Evolutionary conservation across 768 basidiomycete genomes (phyloP), one percentile per base, ranked within the genome.

Genomic region (Amanita jacksonii): DNA sequence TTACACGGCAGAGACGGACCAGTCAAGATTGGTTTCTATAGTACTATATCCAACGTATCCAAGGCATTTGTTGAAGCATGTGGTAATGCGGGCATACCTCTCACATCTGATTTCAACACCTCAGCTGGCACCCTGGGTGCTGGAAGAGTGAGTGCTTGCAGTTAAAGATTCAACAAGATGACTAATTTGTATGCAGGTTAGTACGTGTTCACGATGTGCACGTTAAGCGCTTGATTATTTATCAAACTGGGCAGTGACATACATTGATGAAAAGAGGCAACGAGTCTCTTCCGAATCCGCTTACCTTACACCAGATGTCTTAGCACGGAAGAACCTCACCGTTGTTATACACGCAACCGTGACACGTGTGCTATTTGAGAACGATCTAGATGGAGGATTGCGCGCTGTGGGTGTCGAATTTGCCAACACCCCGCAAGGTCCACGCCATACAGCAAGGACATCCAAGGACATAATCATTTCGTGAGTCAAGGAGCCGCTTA

Each of bases 191-290:
- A 13, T 12, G 10, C 30, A 41, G 40, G 30, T 10, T n/a, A 41
- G 40, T 41, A 22, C 13, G 40, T 12, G 7, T 41, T 6, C 8
- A 19, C 20, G 6, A 22, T 7, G n/a, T 27, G 12, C 13, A 16
- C 22, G 13, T 9, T 3, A 13, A 12, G 15, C 27, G n/a, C 34
- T 36, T 16, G 33, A 18, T n/a, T 12, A n/a, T 25, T 8, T 40
- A 18, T 37, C n/a, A n/a, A n/a, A n/a, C n/a, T n/a, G n/a, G n/a
- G n/a, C 48, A 84, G 81, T 82, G 76, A 82, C 80, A 0, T 85
- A 77, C 51, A 70, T 83, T 36, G 68, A 78, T 47, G 50, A 65
- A 20, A 62, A 55, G 1, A 64, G 70, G 6, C 60, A 61, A 35
- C 72, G 82, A 0, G 76, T 77, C 2, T 74, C 80, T 4, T 65